Conservation (phyloP, 805 yeast species). For the Saccharomyces eubayanus region DNA sequence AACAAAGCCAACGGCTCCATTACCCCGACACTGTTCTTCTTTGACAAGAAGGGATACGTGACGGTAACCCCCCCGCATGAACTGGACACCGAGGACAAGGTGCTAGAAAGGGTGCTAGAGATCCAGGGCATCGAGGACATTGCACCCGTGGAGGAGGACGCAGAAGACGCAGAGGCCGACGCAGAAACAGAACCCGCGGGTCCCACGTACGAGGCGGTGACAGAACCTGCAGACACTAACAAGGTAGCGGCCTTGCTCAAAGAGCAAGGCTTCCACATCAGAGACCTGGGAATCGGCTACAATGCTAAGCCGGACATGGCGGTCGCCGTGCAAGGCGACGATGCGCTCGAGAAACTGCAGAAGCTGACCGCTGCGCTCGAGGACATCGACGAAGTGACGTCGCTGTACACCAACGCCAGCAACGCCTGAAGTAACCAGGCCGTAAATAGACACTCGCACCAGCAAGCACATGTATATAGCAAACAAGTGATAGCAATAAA, state of each 20-base stretch:
- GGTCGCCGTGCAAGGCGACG: conserved; percentile 48
- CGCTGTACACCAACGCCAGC: conserved; percentile 55
- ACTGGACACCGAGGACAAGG: conserved; percentile 41
- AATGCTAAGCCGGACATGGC: conserved; percentile 53
- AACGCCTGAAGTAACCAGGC: background rate
- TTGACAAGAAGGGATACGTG: conserved; percentile 70
- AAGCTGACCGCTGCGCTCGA: conserved; percentile 58
- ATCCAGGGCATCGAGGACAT: conserved; percentile 69
- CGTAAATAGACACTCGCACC: background rate
- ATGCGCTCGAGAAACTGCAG: conserved; percentile 41
- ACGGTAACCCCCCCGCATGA: conserved; percentile 38
- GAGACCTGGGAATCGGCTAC: conserved; percentile 65
- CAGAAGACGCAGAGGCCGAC: conserved; percentile 33
- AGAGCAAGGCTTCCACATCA: conserved; percentile 42
- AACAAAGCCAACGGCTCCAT: conserved; percentile 59
- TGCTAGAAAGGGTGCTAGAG: conserved; percentile 70
- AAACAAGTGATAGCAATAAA: background rate
- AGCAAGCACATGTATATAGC: background rate
- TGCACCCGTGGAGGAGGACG: conserved; percentile 41
- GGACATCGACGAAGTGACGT: conserved; percentile 77
- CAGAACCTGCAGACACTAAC: conserved; percentile 59
- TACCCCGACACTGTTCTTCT: conserved; percentile 71
- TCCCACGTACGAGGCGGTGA: conserved; percentile 38
- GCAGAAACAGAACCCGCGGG: conserved; percentile 12
- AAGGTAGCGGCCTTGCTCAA: conserved; percentile 52